Evolutionary conservation across 2,329 filamentous ascomycete genomes (phyloP), one percentile per base, ranked within the genome.

Genomic region (Microcyclospora tardicrescens): DNA sequence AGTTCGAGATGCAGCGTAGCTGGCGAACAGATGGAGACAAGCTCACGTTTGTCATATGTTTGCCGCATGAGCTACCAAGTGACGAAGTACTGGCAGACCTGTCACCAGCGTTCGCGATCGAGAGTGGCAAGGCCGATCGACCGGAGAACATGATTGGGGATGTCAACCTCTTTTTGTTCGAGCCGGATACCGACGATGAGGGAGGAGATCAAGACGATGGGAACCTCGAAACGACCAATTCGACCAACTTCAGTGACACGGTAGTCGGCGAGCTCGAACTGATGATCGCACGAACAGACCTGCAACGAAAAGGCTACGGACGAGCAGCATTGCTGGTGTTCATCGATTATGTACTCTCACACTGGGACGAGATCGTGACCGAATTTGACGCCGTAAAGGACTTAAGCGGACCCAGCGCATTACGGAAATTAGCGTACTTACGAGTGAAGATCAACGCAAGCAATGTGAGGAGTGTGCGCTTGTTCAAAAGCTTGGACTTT

Each of bases 1-100:
- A 96, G 66, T 85, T 91, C 60, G 73, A 76, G 36, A 96, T 95
- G 78, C 89, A 95, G 60, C 64, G 65, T n/a, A 84, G 78, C 46
- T 96, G 89, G 89, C 78, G 86, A 29, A 65, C 65, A 14, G 83
- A 91, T 32, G 61, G 65, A 16, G 87, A 96, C 62, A 96, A 96
- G 63, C 61, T 96, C 44, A 96, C 89, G 0, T 96, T 95, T 51
- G 94, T 96, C 57, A 62, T 83, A 38, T 94, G 85, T 55, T 63
- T 68, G 9, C 71, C 49, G 5, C 27, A 39, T 13, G 24, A 37
- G 9, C 19, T 32, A n/a, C 27, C 11, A 28, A 31, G 10, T 42
- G 40, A 10, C 40, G 43, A 19, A 33, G 39, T 28, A 33, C 32
- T n/a, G 34, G 32, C 4, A 4, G 11, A 15, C 15, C 34, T 8